Evolutionary conservation across 2,329 filamentous ascomycete genomes (phyloP), one percentile per base, ranked within the genome.

Genomic region (Escovopsis weberi): DNA sequence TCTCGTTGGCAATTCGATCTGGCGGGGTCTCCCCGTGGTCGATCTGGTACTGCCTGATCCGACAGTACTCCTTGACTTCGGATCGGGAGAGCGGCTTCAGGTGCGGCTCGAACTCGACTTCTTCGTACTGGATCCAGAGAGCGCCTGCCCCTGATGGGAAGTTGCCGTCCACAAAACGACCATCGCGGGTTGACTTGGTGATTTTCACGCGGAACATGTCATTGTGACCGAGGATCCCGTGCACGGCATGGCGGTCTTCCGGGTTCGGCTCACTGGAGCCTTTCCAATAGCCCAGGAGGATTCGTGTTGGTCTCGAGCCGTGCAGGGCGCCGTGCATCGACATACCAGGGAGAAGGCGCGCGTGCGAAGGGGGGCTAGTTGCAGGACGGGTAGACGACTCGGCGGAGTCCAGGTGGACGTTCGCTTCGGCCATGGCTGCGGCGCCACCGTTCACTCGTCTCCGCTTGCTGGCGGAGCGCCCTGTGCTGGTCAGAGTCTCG

Each of bases 151-250:
- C 75, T 2, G 58, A 56, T 0, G 77, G 77, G 43, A 78, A 80
- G 54, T 80, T 79, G 33, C 73, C 75, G 30, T 72, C 64, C 1
- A 76, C 60, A 28, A 66, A 68, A 0, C 72, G 68, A 3, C 76
- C 76, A 50, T 79, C 75, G 3, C 75, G 69, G 0, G 75, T 80
- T 50, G 77, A 67, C 6, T 72, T 64, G 1, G 75, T 68, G 0
- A 80, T 63, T 54, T 80, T 80, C 42, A 79, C 74, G 0, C 77
- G 63, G 53, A 81, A 80, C 68, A 77, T 78, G 48, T 79, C 75
- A 43, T 78, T 78, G 15, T 69, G 68, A 1, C 74, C 74, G 0
- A 80, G 57, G 10, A 80, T 77, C 4, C 77, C 77, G 42, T 73
- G 75, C 0, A 80, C 74, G 0, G 75, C 77, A 50, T 80, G 76